These are phyloP conservation scores for Dendryphion nanum DNA, from an alignment of 2,329 filamentous ascomycete genomes.

Conservation along the genomic window DNA sequence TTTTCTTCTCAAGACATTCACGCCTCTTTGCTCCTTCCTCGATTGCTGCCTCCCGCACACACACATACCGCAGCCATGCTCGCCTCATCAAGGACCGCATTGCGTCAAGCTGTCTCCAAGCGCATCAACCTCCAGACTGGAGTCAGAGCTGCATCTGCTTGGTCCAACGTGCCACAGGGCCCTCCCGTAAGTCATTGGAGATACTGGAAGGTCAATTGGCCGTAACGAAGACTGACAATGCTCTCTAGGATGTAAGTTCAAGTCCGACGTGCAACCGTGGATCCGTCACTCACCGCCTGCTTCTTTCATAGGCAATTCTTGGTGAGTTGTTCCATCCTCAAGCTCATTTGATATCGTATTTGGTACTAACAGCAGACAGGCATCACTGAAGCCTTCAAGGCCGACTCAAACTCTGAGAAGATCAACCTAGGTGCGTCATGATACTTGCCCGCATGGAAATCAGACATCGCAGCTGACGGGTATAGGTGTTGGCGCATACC, in stretches of 20 bases:
- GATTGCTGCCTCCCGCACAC: slow-evolving; percentile 5
- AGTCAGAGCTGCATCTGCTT: slow-evolving; percentile 71
- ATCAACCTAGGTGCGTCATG: slow-evolving; percentile 85
- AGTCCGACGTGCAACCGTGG: background rate
- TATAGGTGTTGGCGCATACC: slow-evolving; percentile 93
- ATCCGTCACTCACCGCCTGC: slow-evolving; percentile 17
- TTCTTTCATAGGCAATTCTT: slow-evolving; percentile 65
- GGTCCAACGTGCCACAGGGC: slow-evolving; percentile 88
- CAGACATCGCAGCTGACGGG: slow-evolving; percentile 16
- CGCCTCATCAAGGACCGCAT: slow-evolving; percentile 36
- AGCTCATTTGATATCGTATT: too few relatives aligned
- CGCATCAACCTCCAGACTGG: slow-evolving; percentile 37
- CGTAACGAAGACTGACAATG: slow-evolving; percentile 15
- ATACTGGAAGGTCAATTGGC: slow-evolving; percentile 10
- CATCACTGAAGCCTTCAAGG: slow-evolving; percentile 99
- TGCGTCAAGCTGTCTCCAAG: slow-evolving; percentile 38
- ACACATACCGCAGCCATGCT: slow-evolving; percentile 28
- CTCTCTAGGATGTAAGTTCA: slow-evolving; percentile 35
- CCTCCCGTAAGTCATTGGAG: slow-evolving; percentile 71
- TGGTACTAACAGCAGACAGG: slow-evolving; percentile 48
- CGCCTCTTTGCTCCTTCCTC: slow-evolving; percentile 6
- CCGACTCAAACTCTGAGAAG: slow-evolving; percentile 88
- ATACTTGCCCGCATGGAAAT: background rate
- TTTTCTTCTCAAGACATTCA: slow-evolving; percentile 3
- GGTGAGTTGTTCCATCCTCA: slow-evolving; percentile 59